Evolutionary conservation across 2,329 filamentous ascomycete genomes (phyloP).

Genomic region (Arthrobotrys sphaeroides): DNA sequence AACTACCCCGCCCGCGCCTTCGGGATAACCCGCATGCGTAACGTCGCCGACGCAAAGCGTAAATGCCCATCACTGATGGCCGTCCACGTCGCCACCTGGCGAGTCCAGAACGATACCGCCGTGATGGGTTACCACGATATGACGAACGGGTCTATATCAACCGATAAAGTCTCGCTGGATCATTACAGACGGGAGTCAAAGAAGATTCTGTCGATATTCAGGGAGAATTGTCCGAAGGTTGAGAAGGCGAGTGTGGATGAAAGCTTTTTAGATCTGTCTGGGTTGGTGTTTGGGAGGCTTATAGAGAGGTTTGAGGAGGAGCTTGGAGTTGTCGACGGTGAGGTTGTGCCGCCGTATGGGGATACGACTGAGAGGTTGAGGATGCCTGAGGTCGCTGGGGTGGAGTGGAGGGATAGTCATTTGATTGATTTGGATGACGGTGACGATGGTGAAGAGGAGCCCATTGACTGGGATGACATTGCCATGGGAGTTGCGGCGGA

Average conservation of each 20-base stretch:
- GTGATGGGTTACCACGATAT: slow-evolving; percentile 86
- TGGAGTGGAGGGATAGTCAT: slow-evolving; percentile 55
- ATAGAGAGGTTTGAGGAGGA: slow-evolving; percentile 77
- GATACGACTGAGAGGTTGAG: slow-evolving; percentile 70
- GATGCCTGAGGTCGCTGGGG: slow-evolving; percentile 63
- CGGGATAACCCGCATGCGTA: slow-evolving; percentile 82
- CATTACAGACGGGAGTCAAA: slow-evolving; percentile 87
- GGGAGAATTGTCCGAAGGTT: slow-evolving; percentile 54
- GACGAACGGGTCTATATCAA: slow-evolving; percentile 74
- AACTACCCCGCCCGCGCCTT: slow-evolving; percentile 90
- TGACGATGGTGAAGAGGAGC: slow-evolving; percentile 78
- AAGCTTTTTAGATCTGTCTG: slow-evolving; percentile 90
- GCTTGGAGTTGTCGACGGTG: slow-evolving; percentile 64
- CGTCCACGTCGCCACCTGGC: slow-evolving; percentile 70
- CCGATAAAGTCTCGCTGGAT: slow-evolving; percentile 93
- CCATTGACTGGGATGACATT: slow-evolving; percentile 92
- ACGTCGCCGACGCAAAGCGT: slow-evolving; percentile 81
- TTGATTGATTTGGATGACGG: slow-evolving; percentile 72
- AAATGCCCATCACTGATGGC: slow-evolving; percentile 83
- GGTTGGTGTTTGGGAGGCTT: slow-evolving; percentile 79
- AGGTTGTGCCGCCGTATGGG: slow-evolving; percentile 73
- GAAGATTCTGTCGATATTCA: slow-evolving; percentile 73
- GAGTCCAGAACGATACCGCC: slow-evolving; percentile 82
- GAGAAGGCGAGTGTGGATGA: slow-evolving; percentile 95
- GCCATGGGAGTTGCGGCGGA: slow-evolving; percentile 86